These are phyloP conservation scores for Metarhizium rileyi DNA, from an alignment of 2,329 filamentous ascomycete species.

Conservation along the genomic window DNA sequence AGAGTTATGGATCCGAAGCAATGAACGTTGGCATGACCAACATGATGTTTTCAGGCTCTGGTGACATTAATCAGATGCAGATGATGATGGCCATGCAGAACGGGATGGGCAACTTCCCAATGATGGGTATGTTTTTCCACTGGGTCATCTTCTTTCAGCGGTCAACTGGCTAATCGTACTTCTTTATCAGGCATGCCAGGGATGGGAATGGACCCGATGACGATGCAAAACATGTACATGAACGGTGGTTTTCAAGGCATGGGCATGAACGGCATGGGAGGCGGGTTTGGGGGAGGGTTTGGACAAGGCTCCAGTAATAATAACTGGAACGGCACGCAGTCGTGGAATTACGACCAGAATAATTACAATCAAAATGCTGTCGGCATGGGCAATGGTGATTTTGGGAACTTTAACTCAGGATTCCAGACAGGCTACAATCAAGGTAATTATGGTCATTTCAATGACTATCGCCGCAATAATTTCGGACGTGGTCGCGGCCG, in stretches of 20 bases:
- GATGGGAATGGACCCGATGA: conserved; percentile 77
- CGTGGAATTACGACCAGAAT: conserved; percentile 80
- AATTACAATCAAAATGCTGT: conserved; percentile 82
- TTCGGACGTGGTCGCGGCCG: conserved; percentile 58
- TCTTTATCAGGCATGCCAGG: conserved; percentile 56
- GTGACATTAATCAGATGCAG: conserved; percentile 69
- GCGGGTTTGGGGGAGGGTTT: conserved; percentile 51
- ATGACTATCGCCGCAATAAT: conserved; percentile 65
- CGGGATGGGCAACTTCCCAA: conserved; percentile 56
- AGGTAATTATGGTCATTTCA: conserved; percentile 77
- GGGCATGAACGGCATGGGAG: conserved; percentile 71
- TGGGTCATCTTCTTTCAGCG: background rate
- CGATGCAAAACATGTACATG: conserved; percentile 70
- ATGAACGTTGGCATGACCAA: conserved; percentile 41
- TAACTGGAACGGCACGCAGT: conserved; percentile 73
- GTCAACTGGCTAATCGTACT: conserved; percentile 17
- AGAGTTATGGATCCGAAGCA: conserved; percentile 25
- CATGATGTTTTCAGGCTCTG: conserved; percentile 49
- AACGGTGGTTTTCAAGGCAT: conserved; percentile 69
- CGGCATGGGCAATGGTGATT: conserved; percentile 73
- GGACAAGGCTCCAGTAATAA: conserved; percentile 60
- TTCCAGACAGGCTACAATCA: conserved; percentile 70
- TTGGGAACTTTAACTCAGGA: conserved; percentile 68
- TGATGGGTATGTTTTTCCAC: conserved; percentile 67
- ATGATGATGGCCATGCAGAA: conserved; percentile 72